Evolutionary conservation across 164 flowering plant species (phyloP).

Genomic region (Sextonia rubra): DNA sequence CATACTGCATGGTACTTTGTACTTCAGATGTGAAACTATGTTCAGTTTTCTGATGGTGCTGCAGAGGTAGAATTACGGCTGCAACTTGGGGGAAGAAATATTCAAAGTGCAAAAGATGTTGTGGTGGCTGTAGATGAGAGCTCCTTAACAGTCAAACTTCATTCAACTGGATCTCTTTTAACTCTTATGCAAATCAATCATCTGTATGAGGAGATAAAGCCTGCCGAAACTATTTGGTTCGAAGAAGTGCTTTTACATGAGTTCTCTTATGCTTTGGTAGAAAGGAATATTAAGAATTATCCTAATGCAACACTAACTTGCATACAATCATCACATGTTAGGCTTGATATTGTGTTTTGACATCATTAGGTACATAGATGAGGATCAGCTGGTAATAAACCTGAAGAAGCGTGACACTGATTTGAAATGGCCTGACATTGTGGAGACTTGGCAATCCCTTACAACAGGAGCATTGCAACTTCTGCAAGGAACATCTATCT

Average conservation of each 20-base stretch:
- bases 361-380: conserved; percentile 79
- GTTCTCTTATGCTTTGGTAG: background rate
- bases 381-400: conserved; percentile 77
- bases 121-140: conserved; percentile 59
- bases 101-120: conserved; percentile 47
- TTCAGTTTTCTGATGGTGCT: conserved; percentile 78
- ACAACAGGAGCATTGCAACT: conserved; percentile 58
- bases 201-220: conserved; percentile 83
- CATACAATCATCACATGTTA: background rate
- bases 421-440: conserved; percentile 88
- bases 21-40: conserved; percentile 12
- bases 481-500: conserved; percentile 81
- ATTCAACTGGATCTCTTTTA: conserved; percentile 32
- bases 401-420: conserved; percentile 82
- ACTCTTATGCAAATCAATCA: conserved; percentile 59
- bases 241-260: conserved; percentile 15
- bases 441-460: conserved; percentile 93
- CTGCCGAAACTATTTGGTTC: conserved; percentile 94
- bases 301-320: background rate
- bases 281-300: background rate
- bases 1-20: background rate
- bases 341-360: background rate
- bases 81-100: conserved; percentile 31
- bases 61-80: conserved; percentile 82
- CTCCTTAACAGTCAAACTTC: conserved; percentile 48